Evolutionary conservation across 202 grass and related monocot genomes (phyloP), one percentile per base, ranked within the genome.

Genomic region (Carex sylvatica): DNA sequence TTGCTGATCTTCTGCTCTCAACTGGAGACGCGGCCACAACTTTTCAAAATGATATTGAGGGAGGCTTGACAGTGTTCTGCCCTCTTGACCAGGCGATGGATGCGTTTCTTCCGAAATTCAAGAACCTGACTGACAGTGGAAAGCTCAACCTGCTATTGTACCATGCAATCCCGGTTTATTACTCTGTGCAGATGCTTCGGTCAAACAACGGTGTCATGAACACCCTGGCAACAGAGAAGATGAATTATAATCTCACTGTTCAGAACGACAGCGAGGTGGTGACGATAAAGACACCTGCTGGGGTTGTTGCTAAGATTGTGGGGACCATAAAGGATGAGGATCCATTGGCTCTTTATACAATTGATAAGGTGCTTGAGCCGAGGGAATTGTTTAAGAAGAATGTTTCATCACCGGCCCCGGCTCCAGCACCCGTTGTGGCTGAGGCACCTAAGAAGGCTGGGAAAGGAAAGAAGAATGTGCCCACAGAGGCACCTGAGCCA

Each of bases 331-430:
- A 81, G 55, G 92, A 94, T 67, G 68, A 82, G 36, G 87, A 85
- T 54, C 83, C 80, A 8, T 52, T 87, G 74, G 87, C 83, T 24
- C 40, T 94, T 28, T 89, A 91, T 84, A 61, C 83, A 83, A 86
- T 89, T 84, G 87, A 94, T 82, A 86, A 88, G 33, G 87, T 94
- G 62, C 36, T 94, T 15, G 16, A 89, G 53, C 92, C 92, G 0
- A 60, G 76, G 20, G 89, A 88, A 80, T 83, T 89, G 30, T 85
- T 89, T 81, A 90, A 87, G 65, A 69, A 59, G 56, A 38, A 75
- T 2, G 59, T 28, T 47, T 5, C 20, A 14, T 40, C 83, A 0
- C 84, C 70, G 0, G 80, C 84, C 1, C 82, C 80, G 1, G 82
- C 74, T 20, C 85, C 88, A 4, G 64, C 77, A 67, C 71, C 42